Percentiles rank a stretch among this genome's conserved stretches.
Conservation (phyloP, 164 flowering plant genomes). For the Dillenia suffruticosa region DNA sequence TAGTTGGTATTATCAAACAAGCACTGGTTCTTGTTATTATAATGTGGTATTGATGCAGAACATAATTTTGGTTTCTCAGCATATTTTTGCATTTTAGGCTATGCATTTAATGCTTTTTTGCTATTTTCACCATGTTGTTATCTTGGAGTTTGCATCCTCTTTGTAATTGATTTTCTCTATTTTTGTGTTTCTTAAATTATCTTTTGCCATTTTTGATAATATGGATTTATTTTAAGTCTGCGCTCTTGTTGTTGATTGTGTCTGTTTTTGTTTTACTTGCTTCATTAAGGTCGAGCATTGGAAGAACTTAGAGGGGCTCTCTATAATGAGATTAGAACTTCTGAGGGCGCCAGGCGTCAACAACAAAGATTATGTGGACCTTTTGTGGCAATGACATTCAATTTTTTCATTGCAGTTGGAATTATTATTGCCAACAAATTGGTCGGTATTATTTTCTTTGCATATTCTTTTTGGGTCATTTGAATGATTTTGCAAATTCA, state of each 20-base stretch:
- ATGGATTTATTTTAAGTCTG: neutral
- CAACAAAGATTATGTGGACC: conserved; percentile 81
- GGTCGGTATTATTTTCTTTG: conserved; percentile 28
- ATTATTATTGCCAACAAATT: conserved; percentile 79
- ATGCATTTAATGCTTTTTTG: too few species aligned
- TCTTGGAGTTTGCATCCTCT: neutral
- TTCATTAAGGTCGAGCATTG: conserved; percentile 55
- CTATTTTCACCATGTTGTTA: too few species aligned
- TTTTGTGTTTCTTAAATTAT: neutral
- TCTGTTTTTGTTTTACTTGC: neutral
- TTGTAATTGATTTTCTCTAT: neutral
- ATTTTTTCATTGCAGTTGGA: conserved; percentile 66
- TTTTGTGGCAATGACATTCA: conserved; percentile 64
- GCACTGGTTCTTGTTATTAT: too few species aligned
- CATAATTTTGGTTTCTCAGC: too few species aligned
- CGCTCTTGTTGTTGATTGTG: neutral
- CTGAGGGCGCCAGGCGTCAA: conserved; percentile 83
- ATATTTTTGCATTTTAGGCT: too few species aligned
- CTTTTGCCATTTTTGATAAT: too few species aligned
- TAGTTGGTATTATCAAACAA: too few species aligned
- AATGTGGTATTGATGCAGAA: too few species aligned
- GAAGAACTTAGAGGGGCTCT: conserved; percentile 72
- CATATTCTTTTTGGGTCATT: neutral
- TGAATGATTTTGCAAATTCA: neutral
- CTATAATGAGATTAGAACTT: conserved; percentile 67